Base-by-base conservation (phyloP, 805 yeast species). In the Pichia manshurica region DNA sequence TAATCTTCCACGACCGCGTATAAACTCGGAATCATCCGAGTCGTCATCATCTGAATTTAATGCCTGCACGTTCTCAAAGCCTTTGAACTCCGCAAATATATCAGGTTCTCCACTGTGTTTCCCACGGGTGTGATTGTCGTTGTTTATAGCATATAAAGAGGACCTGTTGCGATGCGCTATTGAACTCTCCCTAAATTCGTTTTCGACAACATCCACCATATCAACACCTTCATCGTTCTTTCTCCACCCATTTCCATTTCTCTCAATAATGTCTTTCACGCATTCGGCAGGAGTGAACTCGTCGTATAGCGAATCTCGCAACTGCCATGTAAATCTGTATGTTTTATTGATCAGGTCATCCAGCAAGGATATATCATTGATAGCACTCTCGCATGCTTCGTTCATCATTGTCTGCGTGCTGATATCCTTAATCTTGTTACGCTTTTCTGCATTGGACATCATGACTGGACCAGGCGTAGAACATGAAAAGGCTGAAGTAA, bases 211-310 rank as follows among this genome's bases (percentile, higher is more conserved):
- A 49, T 73, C 78, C 20, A 73, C 62, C 46, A 68, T 58, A 28
- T 66, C 63, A 7, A 63, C 53, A 1, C 79, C 78, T 46, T 71
- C 74, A 38, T 71, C 74, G 47, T 73, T 71, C 45, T 65, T 66
- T 25, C 74, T 77, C 82, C 82, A 82, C 2, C 88, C 93, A 44
- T 78, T 76, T 1, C 87, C 85, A 28, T 86, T 84, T 37, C 54
- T 50, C 25, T 76, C 73, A 48, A 87, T 75, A 2, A 90, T 84
- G 62, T 87, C 95, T 29, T 80, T 79, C 10, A 89, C 73, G 52
- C 90, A 78, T 49, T 82, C 86, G 43, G 75, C 74, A 0, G 96
- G 91, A 12, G 81, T 70, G 61, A 72, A 70, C 67, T 85, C 78
- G 8, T 60, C 61, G 44, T 64, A 65, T 7, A 46, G 36, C 12